Evolutionary conservation across 2,329 filamentous ascomycete genomes (phyloP), one percentile per base, ranked within the genome.

Genomic region (Aspergillus terreus): DNA sequence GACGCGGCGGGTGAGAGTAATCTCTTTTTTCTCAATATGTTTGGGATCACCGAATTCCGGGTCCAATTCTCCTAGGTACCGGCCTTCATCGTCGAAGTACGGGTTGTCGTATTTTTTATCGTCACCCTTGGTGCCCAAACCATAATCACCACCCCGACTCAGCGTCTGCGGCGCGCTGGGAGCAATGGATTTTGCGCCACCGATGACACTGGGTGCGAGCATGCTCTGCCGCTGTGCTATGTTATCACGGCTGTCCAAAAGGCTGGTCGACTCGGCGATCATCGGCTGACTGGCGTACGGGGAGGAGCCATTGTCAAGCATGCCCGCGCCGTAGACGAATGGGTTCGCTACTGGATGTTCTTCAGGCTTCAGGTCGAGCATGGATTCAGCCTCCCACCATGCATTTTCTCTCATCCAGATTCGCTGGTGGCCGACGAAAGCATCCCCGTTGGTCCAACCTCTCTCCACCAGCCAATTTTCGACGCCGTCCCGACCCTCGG

Each of bases 361-460:
- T 48, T 81, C 77, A 1, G 86, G 83, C 71, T 94, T 92, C 62
- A 95, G 78, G 64, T 99, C 94, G 25, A 97, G 84, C 88, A 96
- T 95, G 55, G 83, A 89, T 74, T 99, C 94, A 4, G 92, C 92
- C 71, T 97, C 92, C 92, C 92, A 97, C 92, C 94, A 99, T 2
- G 92, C 88, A 51, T 78, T 81, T 71, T 99, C 94, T 46, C 92
- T 84, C 77, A 97, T 92, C 94, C 94, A 99, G 40, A 99, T 85
- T 30, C 94, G 88, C 70, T 97, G 91, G 52, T 85, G 86, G 50
- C 94, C 94, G 30, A 97, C 79, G 4, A 96, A 84, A 2, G 97
- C 91, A 72, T 97, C 94, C 36, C 94, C 94, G 61, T 99, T 99
- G 74, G 90, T 96, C 94, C 94, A 99, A 1, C 94, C 94, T 52